Evolutionary conservation across 257 asterid species (phyloP), one percentile per base, ranked within the genome.

Genomic region (Nicotiana paniculata): DNA sequence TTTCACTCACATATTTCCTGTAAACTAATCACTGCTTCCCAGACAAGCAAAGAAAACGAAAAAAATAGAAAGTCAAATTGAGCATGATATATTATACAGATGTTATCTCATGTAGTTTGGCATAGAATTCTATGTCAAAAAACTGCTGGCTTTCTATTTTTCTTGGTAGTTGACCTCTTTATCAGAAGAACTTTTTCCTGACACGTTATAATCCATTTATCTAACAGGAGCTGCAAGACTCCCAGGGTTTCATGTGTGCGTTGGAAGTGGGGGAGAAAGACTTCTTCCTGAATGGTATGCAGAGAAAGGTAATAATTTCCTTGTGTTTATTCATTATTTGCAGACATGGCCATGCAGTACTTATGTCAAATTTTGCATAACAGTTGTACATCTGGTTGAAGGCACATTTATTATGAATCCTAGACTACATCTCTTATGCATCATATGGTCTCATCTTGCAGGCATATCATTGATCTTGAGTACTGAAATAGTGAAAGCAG

Each of bases 211-310:
- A 12, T 74, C 68, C 51, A 15, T 68, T 51, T 84, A 82, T 81
- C 84, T 84, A 79, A 35, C 90, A 96, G 99, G 98, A 83, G 89
- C 97, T 82, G 99, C 98, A 33, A 91, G 99, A 81, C 96, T 96
- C 83, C 98, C 98, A 32, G 99, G 99, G 67, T 96, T 96, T 86
- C 98, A 96, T 81, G 90, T 84, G 11, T 92, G 97, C 80, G 99
- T 96, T 89, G 99, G 99, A 86, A 89, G 99, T 92, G 99, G 99
- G 57, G 99, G 99, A 86, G 99, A 96, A 92, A 91, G 95, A 88
- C 92, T 88, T 58, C 95, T 91, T 82, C 98, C 99, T 32, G 97
- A 96, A 83, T 96, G 99, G 99, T 96, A 96, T 86, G 24, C 96
- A 35, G 98, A 96, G 88, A 93, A 92, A 90, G 98, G 99, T 93